A percentile compares a stretch with the other conserved stretches of the same genome.
Evolutionary conservation across 2,329 filamentous ascomycete genomes (phyloP).

Genomic region (Fusarium staphyleae): DNA sequence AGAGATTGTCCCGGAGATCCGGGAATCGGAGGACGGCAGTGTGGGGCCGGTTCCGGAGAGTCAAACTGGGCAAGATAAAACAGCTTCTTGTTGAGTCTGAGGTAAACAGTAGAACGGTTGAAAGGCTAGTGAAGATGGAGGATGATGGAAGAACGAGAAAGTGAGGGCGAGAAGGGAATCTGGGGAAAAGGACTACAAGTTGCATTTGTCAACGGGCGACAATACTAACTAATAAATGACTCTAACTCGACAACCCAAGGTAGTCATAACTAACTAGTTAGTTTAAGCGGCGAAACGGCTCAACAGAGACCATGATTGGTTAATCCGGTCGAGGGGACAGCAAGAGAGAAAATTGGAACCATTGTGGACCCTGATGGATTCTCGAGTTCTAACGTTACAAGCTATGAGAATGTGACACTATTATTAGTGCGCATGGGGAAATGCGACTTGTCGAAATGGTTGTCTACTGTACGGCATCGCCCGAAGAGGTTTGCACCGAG

Average conservation of each 20-base stretch:
- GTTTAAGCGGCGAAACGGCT: conserved; percentile 37
- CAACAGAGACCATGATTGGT: conserved; percentile 36
- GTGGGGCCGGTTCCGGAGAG: conserved; percentile 36
- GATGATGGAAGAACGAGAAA: conserved; percentile 17
- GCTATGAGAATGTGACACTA: neutral
- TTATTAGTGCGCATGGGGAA: conserved; percentile 21
- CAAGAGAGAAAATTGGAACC: conserved; percentile 28
- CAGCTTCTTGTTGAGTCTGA: conserved; percentile 3
- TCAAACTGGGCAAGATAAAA: conserved; percentile 2
- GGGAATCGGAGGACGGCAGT: conserved; percentile 26
- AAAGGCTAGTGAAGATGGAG: conserved; percentile 1
- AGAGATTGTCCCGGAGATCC: conserved; percentile 23
- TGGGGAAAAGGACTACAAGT: conserved; percentile 14
- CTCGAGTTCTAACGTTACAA: conserved; percentile 5
- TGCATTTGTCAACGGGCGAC: too few species aligned
- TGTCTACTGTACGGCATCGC: conserved; percentile 8
- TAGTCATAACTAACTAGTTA: conserved; percentile 29
- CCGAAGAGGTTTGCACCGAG: conserved; percentile 13
- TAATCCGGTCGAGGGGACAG: conserved; percentile 38
- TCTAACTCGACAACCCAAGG: too few species aligned
- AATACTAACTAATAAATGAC: conserved; percentile 35
- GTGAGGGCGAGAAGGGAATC: neutral
- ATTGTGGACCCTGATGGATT: conserved; percentile 20
- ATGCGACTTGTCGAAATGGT: neutral
- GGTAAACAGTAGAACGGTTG: conserved; percentile 18